These are phyloP conservation scores for Chlamydomonas sphaeroides DNA, from an alignment of 139 green algal species.

Conservation along the genomic window DNA sequence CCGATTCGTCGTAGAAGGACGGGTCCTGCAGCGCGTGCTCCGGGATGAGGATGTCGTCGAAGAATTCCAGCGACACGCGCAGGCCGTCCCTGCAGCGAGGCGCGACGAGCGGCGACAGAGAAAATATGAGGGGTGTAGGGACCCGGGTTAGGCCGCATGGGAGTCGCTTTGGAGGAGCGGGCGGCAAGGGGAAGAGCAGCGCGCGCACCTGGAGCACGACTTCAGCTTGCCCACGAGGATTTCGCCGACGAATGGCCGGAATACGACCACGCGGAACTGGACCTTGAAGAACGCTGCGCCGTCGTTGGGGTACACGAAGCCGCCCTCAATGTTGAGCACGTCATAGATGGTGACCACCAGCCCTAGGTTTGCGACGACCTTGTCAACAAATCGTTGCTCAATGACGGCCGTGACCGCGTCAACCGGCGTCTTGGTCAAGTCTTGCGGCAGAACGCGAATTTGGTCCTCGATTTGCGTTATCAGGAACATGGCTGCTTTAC, in stretches of 20 bases:
- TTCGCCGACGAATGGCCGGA: slow-evolving; percentile 89
- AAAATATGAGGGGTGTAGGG: no score
- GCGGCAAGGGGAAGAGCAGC: no score
- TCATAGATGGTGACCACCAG: slow-evolving; percentile 92
- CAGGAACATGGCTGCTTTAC: slow-evolving; percentile 82
- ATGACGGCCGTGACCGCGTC: slow-evolving; percentile 79
- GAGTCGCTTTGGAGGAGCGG: no score
- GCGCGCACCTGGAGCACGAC: slow-evolving; percentile 62
- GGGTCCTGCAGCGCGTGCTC: slow-evolving; percentile 73
- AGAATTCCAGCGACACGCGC: slow-evolving; percentile 89
- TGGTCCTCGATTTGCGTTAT: slow-evolving; percentile 75
- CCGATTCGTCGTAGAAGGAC: slow-evolving; percentile 71
- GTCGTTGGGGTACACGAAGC: slow-evolving; percentile 87
- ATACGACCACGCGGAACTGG: slow-evolving; percentile 88
- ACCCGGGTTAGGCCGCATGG: no score
- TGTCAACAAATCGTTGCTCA: slow-evolving; percentile 79
- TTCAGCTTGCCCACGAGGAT: slow-evolving; percentile 85
- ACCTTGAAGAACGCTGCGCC: slow-evolving; percentile 50
- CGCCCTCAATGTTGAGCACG: slow-evolving; percentile 80
- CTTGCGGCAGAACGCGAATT: slow-evolving; percentile 75
- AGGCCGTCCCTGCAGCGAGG: slow-evolving; percentile 72
- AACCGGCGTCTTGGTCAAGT: slow-evolving; percentile 73
- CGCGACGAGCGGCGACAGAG: no score
- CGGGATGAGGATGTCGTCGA: slow-evolving; percentile 89
- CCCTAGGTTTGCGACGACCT: slow-evolving; percentile 80